These are phyloP conservation scores for Hymenotorrendiella dingleyae DNA, from an alignment of 2,329 filamentous ascomycete species.

Conservation along the genomic window DNA sequence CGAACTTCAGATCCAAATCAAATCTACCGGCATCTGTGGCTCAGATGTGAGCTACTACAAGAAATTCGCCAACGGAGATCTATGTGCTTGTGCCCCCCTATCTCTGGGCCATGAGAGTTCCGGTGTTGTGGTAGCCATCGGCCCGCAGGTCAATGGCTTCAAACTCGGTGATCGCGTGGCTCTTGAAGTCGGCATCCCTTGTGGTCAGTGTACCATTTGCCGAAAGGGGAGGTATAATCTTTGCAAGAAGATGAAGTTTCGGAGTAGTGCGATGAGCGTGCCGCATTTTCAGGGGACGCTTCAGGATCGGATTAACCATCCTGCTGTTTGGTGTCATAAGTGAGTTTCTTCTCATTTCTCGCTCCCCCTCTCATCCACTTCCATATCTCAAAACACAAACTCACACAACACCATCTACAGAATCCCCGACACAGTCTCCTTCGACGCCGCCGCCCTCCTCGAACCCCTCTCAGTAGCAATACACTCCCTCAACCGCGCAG, in stretches of 20 bases:
- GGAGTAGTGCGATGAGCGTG: conserved; percentile 56
- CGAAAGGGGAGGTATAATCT: conserved; percentile 73
- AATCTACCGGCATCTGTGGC: conserved; percentile 62
- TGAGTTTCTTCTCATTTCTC: conserved; percentile 29
- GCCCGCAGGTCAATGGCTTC: conserved; percentile 46
- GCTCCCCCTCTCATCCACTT: neutral
- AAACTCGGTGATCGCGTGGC: conserved; percentile 52
- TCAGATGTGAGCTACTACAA: conserved; percentile 68
- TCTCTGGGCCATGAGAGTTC: conserved; percentile 60
- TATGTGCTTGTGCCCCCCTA: conserved; percentile 59
- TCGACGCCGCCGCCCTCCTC: conserved; percentile 53
- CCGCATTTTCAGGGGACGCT: conserved; percentile 59
- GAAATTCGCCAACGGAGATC: conserved; percentile 65
- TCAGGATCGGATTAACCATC: conserved; percentile 58
- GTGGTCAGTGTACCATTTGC: conserved; percentile 83
- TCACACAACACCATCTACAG: conserved; percentile 29
- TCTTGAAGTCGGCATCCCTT: conserved; percentile 90
- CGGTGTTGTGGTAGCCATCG: conserved; percentile 51
- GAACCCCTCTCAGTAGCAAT: conserved; percentile 58
- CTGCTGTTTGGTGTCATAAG: conserved; percentile 57
- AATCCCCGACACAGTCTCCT: conserved; percentile 53
- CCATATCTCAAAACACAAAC: neutral
- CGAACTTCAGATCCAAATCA: conserved; percentile 61
- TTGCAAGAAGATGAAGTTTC: conserved; percentile 55
- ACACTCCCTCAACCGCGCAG: conserved; percentile 53